phyloP scores from a whole-genome alignment of 768 basidiomycete genomes.

The Obba rivulosa region DNA sequence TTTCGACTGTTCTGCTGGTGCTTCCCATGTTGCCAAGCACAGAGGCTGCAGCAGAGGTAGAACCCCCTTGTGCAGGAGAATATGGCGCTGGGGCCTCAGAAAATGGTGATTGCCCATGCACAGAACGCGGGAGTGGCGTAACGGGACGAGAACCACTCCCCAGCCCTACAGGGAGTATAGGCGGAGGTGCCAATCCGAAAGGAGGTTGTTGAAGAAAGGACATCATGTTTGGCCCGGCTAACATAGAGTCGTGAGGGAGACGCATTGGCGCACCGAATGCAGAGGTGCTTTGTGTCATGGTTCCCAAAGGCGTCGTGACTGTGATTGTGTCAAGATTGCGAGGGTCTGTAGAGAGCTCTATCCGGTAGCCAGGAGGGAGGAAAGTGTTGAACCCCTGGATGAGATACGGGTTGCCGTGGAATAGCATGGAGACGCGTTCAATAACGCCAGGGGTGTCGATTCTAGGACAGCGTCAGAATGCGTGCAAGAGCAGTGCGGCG shows the following conservation, averaged over 20 bases:
- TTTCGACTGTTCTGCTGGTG: conserved; percentile 14
- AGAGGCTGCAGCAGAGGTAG: conserved; percentile 39
- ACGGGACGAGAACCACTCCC: conserved; percentile 49
- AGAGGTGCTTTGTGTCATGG: conserved; percentile 59
- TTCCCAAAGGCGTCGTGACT: conserved; percentile 76
- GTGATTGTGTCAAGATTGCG: conserved; percentile 68
- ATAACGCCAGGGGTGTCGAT: conserved; percentile 99
- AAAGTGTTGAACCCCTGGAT: conserved; percentile 99
- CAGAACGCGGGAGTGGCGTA: conserved; percentile 22
- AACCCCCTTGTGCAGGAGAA: conserved; percentile 1
- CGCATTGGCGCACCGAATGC: conserved; percentile 26
- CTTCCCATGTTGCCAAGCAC: conserved; percentile 54
- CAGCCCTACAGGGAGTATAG: conserved; percentile 25
- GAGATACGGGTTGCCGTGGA: conserved; percentile 83
- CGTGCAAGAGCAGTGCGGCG: neutral
- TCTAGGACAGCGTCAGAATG: conserved; percentile 34
- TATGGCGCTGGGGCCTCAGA: neutral
- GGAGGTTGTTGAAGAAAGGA: conserved; percentile 16
- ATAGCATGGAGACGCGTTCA: conserved; percentile 87
- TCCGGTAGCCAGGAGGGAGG: conserved; percentile 89
- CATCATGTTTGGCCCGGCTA: conserved; percentile 10
- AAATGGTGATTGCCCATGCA: neutral
- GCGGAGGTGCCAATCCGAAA: conserved; percentile 16
- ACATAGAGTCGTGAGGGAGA: conserved; percentile 25
- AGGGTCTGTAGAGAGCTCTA: conserved; percentile 75